A percentile compares a stretch with the other conserved stretches of the same genome.
phyloP scores from a whole-genome alignment of 768 basidiomycete genomes.

The Mycena pura region DNA sequence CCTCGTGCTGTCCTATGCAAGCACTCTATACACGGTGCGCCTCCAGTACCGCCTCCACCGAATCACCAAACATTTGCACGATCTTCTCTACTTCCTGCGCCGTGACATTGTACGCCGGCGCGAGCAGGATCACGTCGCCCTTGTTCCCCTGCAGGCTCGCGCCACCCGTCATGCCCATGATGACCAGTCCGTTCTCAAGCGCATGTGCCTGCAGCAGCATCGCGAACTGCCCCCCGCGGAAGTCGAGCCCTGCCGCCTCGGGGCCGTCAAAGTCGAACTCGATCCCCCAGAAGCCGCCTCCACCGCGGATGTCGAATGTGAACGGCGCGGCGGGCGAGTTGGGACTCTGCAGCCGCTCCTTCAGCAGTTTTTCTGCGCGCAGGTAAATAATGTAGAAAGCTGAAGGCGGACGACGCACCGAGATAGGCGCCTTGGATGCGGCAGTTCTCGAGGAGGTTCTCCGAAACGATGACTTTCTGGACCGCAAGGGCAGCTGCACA shows the following conservation, averaged over 20 bases:
- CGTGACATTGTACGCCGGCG: conserved; percentile 84
- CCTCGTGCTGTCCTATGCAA: too few species aligned
- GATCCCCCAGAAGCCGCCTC: conserved; percentile 83
- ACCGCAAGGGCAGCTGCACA: conserved; percentile 86
- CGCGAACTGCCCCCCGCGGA: conserved; percentile 64
- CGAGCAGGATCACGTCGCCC: conserved; percentile 75
- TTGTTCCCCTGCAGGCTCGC: conserved; percentile 70
- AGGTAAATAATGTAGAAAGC: too few species aligned
- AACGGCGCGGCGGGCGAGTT: conserved; percentile 67
- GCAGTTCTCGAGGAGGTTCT: conserved; percentile 74
- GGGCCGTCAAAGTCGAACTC: conserved; percentile 75
- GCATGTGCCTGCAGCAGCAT: conserved; percentile 74
- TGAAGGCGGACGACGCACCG: conserved; percentile 34
- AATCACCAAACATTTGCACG: conserved; percentile 67
- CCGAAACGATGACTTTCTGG: conserved; percentile 70
- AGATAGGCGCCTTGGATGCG: conserved; percentile 67
- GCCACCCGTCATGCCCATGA: conserved; percentile 79
- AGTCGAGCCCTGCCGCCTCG: conserved; percentile 50
- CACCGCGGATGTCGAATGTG: conserved; percentile 82
- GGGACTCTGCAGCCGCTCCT: conserved; percentile 58
- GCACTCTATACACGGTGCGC: conserved; percentile 40
- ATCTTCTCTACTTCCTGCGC: conserved; percentile 72
- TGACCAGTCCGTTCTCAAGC: conserved; percentile 68
- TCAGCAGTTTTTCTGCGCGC: conserved; percentile 59
- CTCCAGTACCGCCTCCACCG: conserved; percentile 67